Base-by-base conservation (phyloP, 192 early-diverging fungal species). In the Coemansia sp. region DNA sequence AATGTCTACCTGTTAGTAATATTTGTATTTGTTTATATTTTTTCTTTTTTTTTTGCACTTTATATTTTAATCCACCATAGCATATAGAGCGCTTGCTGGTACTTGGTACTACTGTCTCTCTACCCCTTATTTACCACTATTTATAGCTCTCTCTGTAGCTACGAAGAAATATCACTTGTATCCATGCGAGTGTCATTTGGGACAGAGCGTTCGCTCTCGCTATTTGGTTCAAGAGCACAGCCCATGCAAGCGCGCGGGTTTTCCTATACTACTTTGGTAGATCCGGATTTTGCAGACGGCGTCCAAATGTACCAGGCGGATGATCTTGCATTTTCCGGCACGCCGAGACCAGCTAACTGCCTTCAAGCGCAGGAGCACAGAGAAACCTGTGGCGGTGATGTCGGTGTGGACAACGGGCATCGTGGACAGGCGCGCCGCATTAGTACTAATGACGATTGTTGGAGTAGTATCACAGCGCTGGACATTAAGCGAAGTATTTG, bases 231-330 rank as follows among this genome's bases (percentile, higher is more conserved):
- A 15, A 71, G 38, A 63, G 46, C 46, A 5, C 62, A 60, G 61
- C 60, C 54, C 24, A 47, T 22, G 61, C 60, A 62, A 29, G 46
- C 38, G 41, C 69, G 69, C 31, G 69, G 49, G 20, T 71, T 71
- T 36, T 71, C 69, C 13, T 71, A 71, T 41, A 62, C 69, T 10
- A 71, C 69, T 29, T 33, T 71, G 44, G 69, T 71, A 12, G 69
- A 62, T 8, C 34, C 61, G 11, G 69, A 71, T 7, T 59, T 40
- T 36, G 46, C 36, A 15, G 47, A 47, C 6, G 62, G 44, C 12
- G 33, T 71, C 24, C 69, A 63, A 31, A 71, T 46, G 47, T 71
- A 71, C 61, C 62, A 63, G 29, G 69, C 69, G n/a, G 69, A 71
- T 12, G 69, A 71, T 61, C 20, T 54, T 44, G 69, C 44, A 7